A percentile compares a stretch with the other conserved stretches of the same genome.
Evolutionary conservation across 1,139 yeast genomes (phyloP).

Genomic region (Yamadazyma spencermartinsiae): DNA sequence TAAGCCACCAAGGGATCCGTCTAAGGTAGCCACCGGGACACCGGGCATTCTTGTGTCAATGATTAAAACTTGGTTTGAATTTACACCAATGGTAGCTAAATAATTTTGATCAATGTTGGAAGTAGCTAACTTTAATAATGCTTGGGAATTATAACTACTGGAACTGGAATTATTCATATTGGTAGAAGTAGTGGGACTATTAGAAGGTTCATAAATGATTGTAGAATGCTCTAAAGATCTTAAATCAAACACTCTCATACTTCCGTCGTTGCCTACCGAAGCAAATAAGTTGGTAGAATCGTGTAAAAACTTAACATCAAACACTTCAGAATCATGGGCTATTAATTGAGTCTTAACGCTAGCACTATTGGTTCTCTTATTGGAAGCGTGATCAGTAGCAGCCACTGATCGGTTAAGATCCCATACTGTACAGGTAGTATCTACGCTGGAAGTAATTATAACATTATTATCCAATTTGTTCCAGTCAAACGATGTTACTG

Average conservation of each 20-base stretch:
- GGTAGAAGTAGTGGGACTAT: constrained; percentile 28
- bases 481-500: constrained; percentile 95
- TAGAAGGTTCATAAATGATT: constrained; percentile 72
- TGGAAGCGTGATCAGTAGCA: constrained; percentile 6
- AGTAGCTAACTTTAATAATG: constrained; percentile 73
- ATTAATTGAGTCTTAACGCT: constrained; percentile 88
- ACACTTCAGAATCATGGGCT: constrained; percentile 95
- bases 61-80: constrained; percentile 64
- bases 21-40: constrained; percentile 65
- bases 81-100: constrained; percentile 74
- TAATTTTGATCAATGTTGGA: constrained; percentile 81
- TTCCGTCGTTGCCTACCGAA: constrained; percentile 94
- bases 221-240: constrained; percentile 91
- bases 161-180: constrained; percentile 8
- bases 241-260: constrained; percentile 87
- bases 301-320: constrained; percentile 83
- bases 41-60: constrained; percentile 92
- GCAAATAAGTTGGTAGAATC: constrained; percentile 80
- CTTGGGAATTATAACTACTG: constrained; percentile 42
- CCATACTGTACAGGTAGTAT: constrained; percentile 97
- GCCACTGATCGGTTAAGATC: constrained; percentile 52
- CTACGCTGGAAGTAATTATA: constrained; percentile 84
- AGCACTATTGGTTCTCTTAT: constrained; percentile 51
- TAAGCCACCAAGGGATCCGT: constrained; percentile 58
- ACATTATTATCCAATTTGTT: constrained; percentile 67